These are phyloP conservation scores for Alnus rubra DNA, from an alignment of 306 rosid genomes.

Conservation along the genomic window DNA sequence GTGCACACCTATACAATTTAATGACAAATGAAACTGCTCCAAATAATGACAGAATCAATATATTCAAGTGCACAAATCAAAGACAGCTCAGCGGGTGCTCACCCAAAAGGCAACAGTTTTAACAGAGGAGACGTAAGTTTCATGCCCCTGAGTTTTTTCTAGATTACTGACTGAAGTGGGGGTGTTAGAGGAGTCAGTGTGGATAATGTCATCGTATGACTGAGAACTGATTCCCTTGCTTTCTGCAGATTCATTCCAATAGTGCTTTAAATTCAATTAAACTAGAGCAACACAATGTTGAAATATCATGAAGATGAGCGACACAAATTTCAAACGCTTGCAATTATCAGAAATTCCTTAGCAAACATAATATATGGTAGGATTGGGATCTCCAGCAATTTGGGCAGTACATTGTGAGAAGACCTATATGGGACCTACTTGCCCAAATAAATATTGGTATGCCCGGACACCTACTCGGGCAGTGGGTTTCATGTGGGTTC, in stretches of 20 bases:
- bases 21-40: background rate
- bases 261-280: background rate
- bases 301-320: conserved; percentile 1
- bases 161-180: conserved; percentile 13
- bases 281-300: background rate
- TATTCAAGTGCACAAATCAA: conserved; percentile 19
- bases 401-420: too few relatives aligned
- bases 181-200: conserved; percentile 24
- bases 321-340: background rate
- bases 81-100: conserved; percentile 34
- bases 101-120: conserved; percentile 83
- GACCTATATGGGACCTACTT: too few relatives aligned
- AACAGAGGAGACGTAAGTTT: conserved; percentile 57
- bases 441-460: too few relatives aligned
- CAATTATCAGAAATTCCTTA: background rate
- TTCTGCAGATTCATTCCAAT: conserved; percentile 43
- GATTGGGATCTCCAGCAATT: too few relatives aligned
- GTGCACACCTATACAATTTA: conserved; percentile 52
- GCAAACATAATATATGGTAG: background rate
- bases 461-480: too few relatives aligned
- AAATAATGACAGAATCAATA: conserved; percentile 14
- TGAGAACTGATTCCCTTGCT: conserved; percentile 42
- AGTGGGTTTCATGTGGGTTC: too few relatives aligned
- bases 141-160: conserved; percentile 35
- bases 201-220: conserved; percentile 37